A percentile compares a stretch with the other conserved stretches of the same genome.
Conservation (phyloP, 106 monocot species). For the Allium cepa region DNA sequence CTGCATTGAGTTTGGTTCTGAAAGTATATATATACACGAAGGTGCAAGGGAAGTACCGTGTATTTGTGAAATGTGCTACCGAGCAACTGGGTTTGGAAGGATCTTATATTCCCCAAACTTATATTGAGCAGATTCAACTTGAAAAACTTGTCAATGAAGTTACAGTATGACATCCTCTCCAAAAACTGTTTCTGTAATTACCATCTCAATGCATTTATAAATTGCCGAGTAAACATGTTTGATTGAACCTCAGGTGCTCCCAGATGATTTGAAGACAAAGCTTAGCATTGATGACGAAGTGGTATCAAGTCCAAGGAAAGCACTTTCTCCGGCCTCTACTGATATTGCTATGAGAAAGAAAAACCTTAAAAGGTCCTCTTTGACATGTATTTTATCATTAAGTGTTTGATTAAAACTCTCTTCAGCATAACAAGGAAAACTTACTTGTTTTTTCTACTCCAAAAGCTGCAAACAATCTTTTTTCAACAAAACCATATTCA, state of each 20-base stretch:
- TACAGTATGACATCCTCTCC: conserved; percentile 25
- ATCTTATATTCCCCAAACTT: conserved; percentile 82
- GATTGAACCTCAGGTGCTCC: conserved; percentile 54
- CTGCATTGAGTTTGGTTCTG: too few relatives aligned
- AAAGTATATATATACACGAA: too few relatives aligned
- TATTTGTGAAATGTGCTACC: conserved; percentile 52
- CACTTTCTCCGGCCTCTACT: conserved; percentile 62
- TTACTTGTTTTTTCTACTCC: conserved; percentile 1
- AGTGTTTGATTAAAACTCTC: too few relatives aligned
- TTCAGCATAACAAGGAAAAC: too few relatives aligned
- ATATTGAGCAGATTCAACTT: conserved; percentile 94
- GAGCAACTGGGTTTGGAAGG: conserved; percentile 82
- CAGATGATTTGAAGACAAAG: conserved; percentile 90
- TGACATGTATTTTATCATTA: neutral
- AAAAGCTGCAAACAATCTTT: neutral
- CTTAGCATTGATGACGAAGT: conserved; percentile 72
- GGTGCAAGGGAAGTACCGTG: conserved; percentile 95
- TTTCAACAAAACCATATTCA: too few relatives aligned
- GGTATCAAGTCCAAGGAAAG: conserved; percentile 60
- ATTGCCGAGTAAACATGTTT: neutral
- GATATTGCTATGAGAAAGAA: conserved; percentile 66
- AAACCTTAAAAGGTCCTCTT: conserved; percentile 46
- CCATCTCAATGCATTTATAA: conserved; percentile 1
- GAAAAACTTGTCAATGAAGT: conserved; percentile 96
- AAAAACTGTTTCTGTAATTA: neutral